Evolutionary conservation across 352 stramenopile species (phyloP).

Genomic region (Pythium apleroticum): DNA sequence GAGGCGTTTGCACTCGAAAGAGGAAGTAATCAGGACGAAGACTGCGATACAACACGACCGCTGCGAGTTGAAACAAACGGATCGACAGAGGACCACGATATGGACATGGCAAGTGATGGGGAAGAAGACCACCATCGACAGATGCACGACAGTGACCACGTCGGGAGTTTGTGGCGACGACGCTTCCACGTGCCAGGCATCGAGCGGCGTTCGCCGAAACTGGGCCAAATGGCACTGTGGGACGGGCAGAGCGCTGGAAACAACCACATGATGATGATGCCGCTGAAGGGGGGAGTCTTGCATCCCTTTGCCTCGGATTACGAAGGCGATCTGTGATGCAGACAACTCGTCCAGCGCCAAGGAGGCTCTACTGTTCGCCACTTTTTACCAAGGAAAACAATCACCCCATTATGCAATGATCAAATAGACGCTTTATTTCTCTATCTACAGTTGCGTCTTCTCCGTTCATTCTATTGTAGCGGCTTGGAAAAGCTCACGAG

Average conservation of each 20-base stretch:
- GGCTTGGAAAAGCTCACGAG: conserved; percentile 49
- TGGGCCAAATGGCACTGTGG: conserved; percentile 28
- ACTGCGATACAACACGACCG: neutral
- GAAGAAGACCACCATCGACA: conserved; percentile 1
- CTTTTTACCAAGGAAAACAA: conserved; percentile 5
- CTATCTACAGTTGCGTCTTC: conserved; percentile 10
- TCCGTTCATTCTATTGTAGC: neutral
- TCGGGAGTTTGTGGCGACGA: conserved; percentile 26
- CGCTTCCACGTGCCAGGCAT: conserved; percentile 20
- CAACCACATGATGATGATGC: conserved; percentile 15
- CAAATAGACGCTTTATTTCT: conserved; percentile 20
- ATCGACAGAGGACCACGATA: conserved; percentile 8
- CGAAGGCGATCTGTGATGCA: conserved; percentile 11
- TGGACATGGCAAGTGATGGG: conserved; percentile 10
- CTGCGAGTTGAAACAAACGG: neutral
- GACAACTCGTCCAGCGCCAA: neutral
- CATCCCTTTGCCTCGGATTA: conserved; percentile 19
- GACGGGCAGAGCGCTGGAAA: neutral
- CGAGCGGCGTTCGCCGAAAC: conserved; percentile 22
- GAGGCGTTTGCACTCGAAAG: conserved; percentile 21
- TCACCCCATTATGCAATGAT: neutral
- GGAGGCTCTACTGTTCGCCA: neutral
- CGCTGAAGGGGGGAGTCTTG: conserved; percentile 7
- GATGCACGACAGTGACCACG: neutral
- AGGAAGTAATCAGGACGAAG: conserved; percentile 21